Base-by-base conservation (phyloP, 2,329 filamentous ascomycete genomes). In the Amphichorda felina region DNA sequence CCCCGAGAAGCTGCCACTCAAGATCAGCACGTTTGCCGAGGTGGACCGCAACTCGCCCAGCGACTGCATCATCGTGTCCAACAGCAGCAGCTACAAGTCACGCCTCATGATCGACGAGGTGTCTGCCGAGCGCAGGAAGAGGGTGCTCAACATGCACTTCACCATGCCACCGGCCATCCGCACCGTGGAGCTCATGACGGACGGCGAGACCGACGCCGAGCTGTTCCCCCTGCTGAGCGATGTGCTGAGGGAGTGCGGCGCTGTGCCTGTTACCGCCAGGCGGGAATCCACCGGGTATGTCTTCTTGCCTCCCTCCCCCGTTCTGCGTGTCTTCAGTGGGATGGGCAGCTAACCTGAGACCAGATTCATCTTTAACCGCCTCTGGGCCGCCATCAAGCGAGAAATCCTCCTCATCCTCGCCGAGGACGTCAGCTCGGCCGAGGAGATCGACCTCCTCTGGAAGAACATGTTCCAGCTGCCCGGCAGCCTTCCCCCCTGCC, bases 361-460 rank as follows among this genome's bases (percentile, higher is more conserved):
- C 0, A 64, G 70, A 0, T 66, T 73, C 41, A 64, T 75, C 26
- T 68, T 71, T 44, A 73, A 74, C 36, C 62, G 70, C 0, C 47
- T 74, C 0, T 75, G 70, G 69, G 70, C 70, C 0, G 70, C 70
- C 0, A 56, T 74, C 13, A 73, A 74, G 47, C 56, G 70, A 2
- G 70, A 75, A 41, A 48, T 52, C 1, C 40, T 74, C 35, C 59
- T 48, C 0, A 66, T 73, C 8, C 41, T 74, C 3, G 54, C 62
- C 0, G 69, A 73, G 34, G 68, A 58, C 0, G 66, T 73, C 1
- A 58, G 60, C 0, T 54, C 51, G 1, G 64, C 70, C 0, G 50
- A 59, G n/a, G 61, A 70, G 34, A 61, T 73, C 17, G 70, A 74
- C 38, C 43, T 43, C 1, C 45, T 72, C 5, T 72, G 64, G 57